phyloP scores from a whole-genome alignment of 2,329 filamentous ascomycete species.

The Neospermospora avenae region DNA sequence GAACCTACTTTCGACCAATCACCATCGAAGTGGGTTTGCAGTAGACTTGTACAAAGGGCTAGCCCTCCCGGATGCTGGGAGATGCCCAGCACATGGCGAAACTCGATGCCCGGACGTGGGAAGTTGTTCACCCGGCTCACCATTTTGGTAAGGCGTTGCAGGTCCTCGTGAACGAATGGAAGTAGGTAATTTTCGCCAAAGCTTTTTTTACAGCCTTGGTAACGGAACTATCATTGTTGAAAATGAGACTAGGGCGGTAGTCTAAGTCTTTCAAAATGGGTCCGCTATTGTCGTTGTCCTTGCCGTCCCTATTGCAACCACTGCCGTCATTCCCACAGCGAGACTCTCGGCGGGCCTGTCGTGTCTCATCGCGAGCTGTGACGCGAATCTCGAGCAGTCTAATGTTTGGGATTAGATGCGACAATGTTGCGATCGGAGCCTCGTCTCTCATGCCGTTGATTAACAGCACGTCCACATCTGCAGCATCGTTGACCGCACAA shows the following conservation, averaged over 20 bases:
- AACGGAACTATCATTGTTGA: slow-evolving; percentile 49
- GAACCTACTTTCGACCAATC: slow-evolving; percentile 46
- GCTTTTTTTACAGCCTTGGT: slow-evolving; percentile 33
- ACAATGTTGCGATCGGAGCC: slow-evolving; percentile 51
- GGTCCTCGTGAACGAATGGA: slow-evolving; percentile 45
- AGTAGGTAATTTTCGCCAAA: slow-evolving; percentile 42
- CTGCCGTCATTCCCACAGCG: slow-evolving; percentile 15
- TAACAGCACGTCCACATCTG: slow-evolving; percentile 51
- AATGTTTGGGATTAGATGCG: slow-evolving; percentile 51
- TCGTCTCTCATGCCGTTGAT: slow-evolving; percentile 54
- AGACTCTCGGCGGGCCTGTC: slow-evolving; percentile 37
- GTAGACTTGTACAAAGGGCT: slow-evolving; percentile 47
- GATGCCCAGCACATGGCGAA: slow-evolving; percentile 57
- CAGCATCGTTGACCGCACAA: slow-evolving; percentile 40
- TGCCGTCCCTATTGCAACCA: slow-evolving; percentile 19
- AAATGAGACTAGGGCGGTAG: slow-evolving; percentile 45
- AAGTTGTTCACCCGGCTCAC: slow-evolving; percentile 47
- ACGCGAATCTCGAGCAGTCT: slow-evolving; percentile 54
- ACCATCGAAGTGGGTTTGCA: slow-evolving; percentile 44
- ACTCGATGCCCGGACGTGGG: slow-evolving; percentile 48
- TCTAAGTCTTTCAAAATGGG: slow-evolving; percentile 27
- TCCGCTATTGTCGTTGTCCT: slow-evolving; percentile 22
- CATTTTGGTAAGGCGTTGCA: slow-evolving; percentile 48
- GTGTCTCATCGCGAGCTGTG: slow-evolving; percentile 39
- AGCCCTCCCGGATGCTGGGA: slow-evolving; percentile 49